Conservation (phyloP, 306 rosid genomes). For the Elaeagnus macrophylla region DNA sequence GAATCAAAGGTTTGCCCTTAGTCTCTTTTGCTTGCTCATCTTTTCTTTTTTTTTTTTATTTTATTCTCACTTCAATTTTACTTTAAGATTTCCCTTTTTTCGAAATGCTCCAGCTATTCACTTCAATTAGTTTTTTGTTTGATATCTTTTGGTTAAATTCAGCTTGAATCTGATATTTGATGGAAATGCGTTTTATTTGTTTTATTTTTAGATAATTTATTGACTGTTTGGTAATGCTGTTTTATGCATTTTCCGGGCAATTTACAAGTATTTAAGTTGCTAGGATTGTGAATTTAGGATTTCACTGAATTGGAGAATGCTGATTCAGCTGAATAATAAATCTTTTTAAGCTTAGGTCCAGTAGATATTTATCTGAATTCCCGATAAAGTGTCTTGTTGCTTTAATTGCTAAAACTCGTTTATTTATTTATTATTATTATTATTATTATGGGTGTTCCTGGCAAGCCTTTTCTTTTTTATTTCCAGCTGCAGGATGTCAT, state of each 20-base stretch:
- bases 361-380: too few species aligned
- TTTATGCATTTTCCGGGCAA: background rate
- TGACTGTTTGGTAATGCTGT: background rate
- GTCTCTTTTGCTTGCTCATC: slow-evolving; percentile 8
- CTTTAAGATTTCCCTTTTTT: background rate
- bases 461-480: too few species aligned
- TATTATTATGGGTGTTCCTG: too few species aligned
- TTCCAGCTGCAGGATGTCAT: too few species aligned
- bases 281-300: background rate
- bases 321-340: background rate
- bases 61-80: slow-evolving; percentile 3
- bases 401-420: too few species aligned
- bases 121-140: background rate
- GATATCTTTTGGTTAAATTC: background rate
- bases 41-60: slow-evolving; percentile 20
- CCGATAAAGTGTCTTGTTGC: too few species aligned
- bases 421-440: too few species aligned
- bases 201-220: background rate
- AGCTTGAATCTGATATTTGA: slow-evolving; percentile 19
- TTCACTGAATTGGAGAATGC: background rate
- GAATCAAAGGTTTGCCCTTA: slow-evolving; percentile 28
- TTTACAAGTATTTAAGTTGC: background rate
- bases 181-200: slow-evolving; percentile 19
- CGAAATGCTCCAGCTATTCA: background rate
- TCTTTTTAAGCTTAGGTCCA: too few species aligned